phyloP scores from a whole-genome alignment of 257 asterid species.

The Forsythia viridissima region DNA sequence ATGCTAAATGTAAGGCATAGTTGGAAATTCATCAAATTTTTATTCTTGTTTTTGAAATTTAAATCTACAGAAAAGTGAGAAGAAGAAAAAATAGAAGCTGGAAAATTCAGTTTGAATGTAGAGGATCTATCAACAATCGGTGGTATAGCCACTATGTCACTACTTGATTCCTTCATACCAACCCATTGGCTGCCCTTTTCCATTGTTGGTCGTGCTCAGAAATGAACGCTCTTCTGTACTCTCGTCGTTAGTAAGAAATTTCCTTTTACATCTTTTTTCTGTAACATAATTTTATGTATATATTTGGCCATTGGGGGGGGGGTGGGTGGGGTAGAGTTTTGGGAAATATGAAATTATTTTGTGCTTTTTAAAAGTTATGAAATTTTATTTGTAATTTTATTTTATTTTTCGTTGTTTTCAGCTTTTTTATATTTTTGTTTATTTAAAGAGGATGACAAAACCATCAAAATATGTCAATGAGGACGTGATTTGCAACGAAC shows the following conservation, averaged over 20 bases:
- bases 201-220: conserved; percentile 98
- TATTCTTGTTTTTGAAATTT: too few species aligned
- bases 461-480: too few species aligned
- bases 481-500: too few species aligned
- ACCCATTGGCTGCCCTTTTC: conserved; percentile 98
- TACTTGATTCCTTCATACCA: conserved; percentile 89
- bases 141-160: conserved; percentile 94
- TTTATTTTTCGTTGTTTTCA: too few species aligned
- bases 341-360: too few species aligned
- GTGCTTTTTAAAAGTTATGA: too few species aligned
- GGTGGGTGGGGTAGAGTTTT: too few species aligned
- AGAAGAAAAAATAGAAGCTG: conserved; percentile 41
- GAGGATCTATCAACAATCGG: conserved; percentile 89
- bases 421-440: too few species aligned
- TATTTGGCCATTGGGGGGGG: too few species aligned
- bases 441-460: too few species aligned
- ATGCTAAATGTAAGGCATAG: not conserved
- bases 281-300: not conserved
- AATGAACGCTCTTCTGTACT: conserved; percentile 98
- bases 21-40: not conserved
- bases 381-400: too few species aligned
- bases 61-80: not conserved
- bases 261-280: not conserved
- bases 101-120: conserved; percentile 63
- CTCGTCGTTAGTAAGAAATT: conserved; percentile 84